A percentile compares a stretch with the other conserved stretches of the same genome.
Evolutionary conservation across 371 early-diverging fungal species (phyloP).

Genomic region (Saksenaea vasiformis): DNA sequence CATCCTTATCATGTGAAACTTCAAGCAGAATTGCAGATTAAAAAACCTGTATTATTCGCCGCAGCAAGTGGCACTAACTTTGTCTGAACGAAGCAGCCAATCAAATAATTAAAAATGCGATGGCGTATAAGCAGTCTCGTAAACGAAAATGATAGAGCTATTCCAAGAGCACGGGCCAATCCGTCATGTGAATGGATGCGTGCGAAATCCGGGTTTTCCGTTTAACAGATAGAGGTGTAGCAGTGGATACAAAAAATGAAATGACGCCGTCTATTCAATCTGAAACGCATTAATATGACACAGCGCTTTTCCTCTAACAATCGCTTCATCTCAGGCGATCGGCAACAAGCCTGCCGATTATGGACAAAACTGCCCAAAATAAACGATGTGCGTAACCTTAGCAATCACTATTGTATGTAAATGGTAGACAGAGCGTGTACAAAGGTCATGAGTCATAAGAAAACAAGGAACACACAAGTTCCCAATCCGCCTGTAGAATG

Average conservation of each 20-base stretch:
- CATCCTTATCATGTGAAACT: not conserved
- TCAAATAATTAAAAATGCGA: not conserved
- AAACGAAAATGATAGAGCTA: not conserved
- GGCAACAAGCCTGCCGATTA: not conserved
- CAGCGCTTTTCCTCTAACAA: not conserved
- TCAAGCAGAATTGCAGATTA: not conserved
- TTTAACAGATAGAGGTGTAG: not conserved
- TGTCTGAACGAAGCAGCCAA: not conserved
- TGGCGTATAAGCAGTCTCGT: not conserved
- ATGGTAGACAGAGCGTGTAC: not conserved
- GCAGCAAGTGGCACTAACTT: not conserved
- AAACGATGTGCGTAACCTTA: not conserved
- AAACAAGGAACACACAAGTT: conserved; percentile 1
- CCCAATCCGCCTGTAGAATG: not conserved
- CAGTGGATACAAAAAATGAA: not conserved
- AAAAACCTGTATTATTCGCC: too few species aligned
- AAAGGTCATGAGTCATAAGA: conserved; percentile 3
- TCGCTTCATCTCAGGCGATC: not conserved
- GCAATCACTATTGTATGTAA: not conserved
- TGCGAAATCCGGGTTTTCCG: not conserved
- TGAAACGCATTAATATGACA: not conserved
- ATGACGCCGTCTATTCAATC: not conserved
- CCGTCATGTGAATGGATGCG: not conserved
- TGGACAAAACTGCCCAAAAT: conserved; percentile 3
- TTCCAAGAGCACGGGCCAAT: conserved; percentile 1